phyloP scores from a whole-genome alignment of 805 yeast genomes.

The Yarrowia sp. region DNA sequence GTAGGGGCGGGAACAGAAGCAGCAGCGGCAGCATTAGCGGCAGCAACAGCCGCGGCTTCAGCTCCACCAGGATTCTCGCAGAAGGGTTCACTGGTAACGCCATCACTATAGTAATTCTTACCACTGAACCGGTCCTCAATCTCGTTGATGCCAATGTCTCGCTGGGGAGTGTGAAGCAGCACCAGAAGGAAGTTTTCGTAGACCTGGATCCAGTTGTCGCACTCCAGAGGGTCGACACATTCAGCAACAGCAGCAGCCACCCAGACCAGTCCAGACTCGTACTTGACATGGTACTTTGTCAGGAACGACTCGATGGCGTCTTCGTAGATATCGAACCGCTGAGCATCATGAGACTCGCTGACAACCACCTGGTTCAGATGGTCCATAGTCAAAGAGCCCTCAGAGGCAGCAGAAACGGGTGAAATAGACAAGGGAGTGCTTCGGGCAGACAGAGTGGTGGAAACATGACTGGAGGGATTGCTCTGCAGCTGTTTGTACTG shows the following conservation, averaged over 20 bases:
- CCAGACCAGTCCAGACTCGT: conserved; percentile 84
- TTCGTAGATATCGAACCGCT: conserved; percentile 44
- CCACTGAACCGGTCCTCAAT: conserved; percentile 21
- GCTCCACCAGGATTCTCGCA: conserved; percentile 27
- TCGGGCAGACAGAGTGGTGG: conserved; percentile 18
- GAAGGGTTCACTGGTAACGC: conserved; percentile 13
- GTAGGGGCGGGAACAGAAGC: no score
- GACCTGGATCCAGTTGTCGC: conserved; percentile 20
- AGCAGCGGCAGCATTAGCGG: background rate
- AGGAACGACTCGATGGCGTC: conserved; percentile 62
- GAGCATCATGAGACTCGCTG: conserved; percentile 30
- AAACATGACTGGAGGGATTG: conserved; percentile 26
- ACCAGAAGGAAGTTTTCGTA: conserved; percentile 14
- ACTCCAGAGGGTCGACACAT: conserved; percentile 69
- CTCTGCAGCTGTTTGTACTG: conserved; percentile 22
- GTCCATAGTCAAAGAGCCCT: conserved; percentile 27
- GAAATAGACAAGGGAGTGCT: conserved; percentile 22
- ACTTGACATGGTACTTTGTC: conserved; percentile 78
- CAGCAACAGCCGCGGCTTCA: background rate
- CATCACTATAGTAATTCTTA: conserved; percentile 9
- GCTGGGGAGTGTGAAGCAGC: conserved; percentile 14
- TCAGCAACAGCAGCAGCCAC: conserved; percentile 83
- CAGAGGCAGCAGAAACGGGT: conserved; percentile 24
- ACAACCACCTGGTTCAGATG: conserved; percentile 28
- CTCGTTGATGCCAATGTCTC: conserved; percentile 24